Percentiles rank a stretch among this genome's conserved stretches.
Evolutionary conservation across 2,329 filamentous ascomycete genomes (phyloP).

Genomic region (Drechslerella coelobrocha): DNA sequence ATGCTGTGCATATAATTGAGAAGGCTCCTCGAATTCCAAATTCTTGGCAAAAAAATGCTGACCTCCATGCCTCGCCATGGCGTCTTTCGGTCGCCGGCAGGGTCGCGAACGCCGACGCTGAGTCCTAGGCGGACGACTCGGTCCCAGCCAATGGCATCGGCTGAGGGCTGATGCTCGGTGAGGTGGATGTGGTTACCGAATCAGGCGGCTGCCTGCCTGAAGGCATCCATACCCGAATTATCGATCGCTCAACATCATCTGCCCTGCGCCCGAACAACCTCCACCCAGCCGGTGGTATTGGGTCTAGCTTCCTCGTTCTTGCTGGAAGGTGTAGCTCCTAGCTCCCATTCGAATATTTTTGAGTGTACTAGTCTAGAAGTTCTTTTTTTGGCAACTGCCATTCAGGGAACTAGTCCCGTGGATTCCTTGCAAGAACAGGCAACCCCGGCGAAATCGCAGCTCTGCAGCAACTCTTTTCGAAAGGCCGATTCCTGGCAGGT

Average conservation of each 20-base stretch:
- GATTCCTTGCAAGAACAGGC: constrained; percentile 40
- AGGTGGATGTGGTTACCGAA: constrained; percentile 45
- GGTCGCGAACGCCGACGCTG: constrained; percentile 36
- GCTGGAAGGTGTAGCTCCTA: constrained; percentile 29
- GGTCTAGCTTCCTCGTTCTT: constrained; percentile 45
- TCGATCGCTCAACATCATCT: constrained; percentile 14
- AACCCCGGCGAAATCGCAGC: constrained; percentile 24
- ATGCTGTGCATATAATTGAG: constrained; percentile 2
- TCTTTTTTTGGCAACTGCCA: constrained; percentile 41
- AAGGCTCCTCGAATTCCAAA: constrained; percentile 26
- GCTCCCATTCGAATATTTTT: background rate
- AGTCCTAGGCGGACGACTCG: constrained; percentile 19
- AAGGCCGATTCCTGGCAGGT: constrained; percentile 46
- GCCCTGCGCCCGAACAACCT: constrained; percentile 27
- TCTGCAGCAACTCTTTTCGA: constrained; percentile 30
- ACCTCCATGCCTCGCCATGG: constrained; percentile 28
- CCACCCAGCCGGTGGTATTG: constrained; percentile 8
- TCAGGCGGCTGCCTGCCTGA: constrained; percentile 50
- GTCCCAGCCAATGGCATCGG: constrained; percentile 30
- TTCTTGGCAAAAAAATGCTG: constrained; percentile 47
- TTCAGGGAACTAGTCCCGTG: constrained; percentile 50
- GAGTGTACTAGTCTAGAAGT: constrained; percentile 1
- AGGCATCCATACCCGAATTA: constrained; percentile 48
- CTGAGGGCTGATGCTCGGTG: constrained; percentile 23
- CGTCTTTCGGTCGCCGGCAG: constrained; percentile 7